Evolutionary conservation across 1,139 yeast genomes (phyloP).

Genomic region (Candida tetrigidarum): DNA sequence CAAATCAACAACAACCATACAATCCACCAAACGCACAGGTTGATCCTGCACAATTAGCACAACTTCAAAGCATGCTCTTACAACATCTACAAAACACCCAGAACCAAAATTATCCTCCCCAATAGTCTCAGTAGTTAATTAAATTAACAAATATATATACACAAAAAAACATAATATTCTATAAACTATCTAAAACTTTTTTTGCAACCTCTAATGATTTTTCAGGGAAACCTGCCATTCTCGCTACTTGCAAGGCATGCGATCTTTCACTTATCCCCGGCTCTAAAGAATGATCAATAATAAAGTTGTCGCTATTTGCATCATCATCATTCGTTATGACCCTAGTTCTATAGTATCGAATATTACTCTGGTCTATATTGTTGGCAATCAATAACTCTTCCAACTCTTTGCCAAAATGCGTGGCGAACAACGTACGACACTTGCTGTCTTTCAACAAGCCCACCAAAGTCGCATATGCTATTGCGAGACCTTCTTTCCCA

Average conservation of each 20-base stretch:
- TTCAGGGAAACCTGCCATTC: slow-evolving; percentile 80
- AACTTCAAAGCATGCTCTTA: slow-evolving; percentile 20
- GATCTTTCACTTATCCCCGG: slow-evolving; percentile 79
- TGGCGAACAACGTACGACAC: slow-evolving; percentile 86
- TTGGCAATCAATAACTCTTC: slow-evolving; percentile 31
- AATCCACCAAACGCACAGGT: slow-evolving; percentile 13
- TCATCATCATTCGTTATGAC: slow-evolving; percentile 26
- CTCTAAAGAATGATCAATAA: slow-evolving; percentile 65
- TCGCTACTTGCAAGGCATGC: slow-evolving; percentile 86
- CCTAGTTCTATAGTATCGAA: slow-evolving; percentile 58
- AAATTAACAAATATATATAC: no score
- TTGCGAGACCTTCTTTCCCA: slow-evolving; percentile 84
- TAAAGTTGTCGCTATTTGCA: slow-evolving; percentile 21
- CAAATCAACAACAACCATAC: slow-evolving; percentile 14
- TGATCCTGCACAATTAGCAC: slow-evolving; percentile 22
- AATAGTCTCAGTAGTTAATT: slow-evolving; percentile 6
- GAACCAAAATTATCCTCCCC: slow-evolving; percentile 11
- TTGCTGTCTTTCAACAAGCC: slow-evolving; percentile 59
- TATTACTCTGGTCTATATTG: slow-evolving; percentile 29
- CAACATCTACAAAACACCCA: slow-evolving; percentile 17
- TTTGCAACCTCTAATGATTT: slow-evolving; percentile 58
- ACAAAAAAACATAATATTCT: slow-evolving; percentile 8
- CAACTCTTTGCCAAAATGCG: slow-evolving; percentile 85
- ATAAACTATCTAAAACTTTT: slow-evolving; percentile 31
- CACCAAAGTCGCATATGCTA: slow-evolving; percentile 80